A percentile compares a stretch with the other conserved stretches of the same genome.
Conservation (phyloP, 225 moss, liverwort and hornwort genomes). For the Straminergon stramineum region DNA sequence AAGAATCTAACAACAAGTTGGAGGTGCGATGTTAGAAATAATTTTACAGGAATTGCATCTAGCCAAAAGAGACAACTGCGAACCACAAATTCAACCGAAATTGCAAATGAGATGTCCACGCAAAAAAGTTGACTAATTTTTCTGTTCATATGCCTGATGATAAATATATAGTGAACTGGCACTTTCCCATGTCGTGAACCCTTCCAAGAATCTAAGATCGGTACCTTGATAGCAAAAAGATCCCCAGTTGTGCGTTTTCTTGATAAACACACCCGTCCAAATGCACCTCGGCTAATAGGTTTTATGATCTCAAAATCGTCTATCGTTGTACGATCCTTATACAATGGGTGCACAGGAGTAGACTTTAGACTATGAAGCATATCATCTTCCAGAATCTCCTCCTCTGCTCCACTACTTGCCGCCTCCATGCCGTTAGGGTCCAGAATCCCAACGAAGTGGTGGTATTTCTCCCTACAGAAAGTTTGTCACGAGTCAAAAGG, state of each 20-base stretch:
- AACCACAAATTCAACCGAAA: not conserved
- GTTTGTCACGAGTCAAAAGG: not conserved
- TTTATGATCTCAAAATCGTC: conserved; percentile 98
- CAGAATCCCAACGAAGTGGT: conserved; percentile 53
- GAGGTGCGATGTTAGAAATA: not conserved
- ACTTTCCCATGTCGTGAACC: not conserved
- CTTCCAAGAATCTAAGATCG: not conserved
- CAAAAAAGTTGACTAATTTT: not conserved
- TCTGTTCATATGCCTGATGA: not conserved
- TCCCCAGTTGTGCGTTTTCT: conserved; percentile 93
- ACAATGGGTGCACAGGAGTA: conserved; percentile 75
- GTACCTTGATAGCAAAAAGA: conserved; percentile 95
- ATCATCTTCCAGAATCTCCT: conserved; percentile 78
- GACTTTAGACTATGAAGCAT: conserved; percentile 59
- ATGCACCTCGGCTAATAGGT: conserved; percentile 92
- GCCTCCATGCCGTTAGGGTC: conserved; percentile 56
- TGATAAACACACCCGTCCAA: conserved; percentile 90
- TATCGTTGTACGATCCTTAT: conserved; percentile 88
- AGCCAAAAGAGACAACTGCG: not conserved
- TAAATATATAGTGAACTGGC: not conserved
- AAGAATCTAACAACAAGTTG: not conserved
- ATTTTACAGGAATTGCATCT: not conserved
- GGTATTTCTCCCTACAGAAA: conserved; percentile 71
- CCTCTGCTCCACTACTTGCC: conserved; percentile 68
- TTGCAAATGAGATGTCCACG: not conserved